These are phyloP conservation scores for Tausonia pullulans DNA, from an alignment of 1,284 basidiomycete species.

Conservation along the genomic window DNA sequence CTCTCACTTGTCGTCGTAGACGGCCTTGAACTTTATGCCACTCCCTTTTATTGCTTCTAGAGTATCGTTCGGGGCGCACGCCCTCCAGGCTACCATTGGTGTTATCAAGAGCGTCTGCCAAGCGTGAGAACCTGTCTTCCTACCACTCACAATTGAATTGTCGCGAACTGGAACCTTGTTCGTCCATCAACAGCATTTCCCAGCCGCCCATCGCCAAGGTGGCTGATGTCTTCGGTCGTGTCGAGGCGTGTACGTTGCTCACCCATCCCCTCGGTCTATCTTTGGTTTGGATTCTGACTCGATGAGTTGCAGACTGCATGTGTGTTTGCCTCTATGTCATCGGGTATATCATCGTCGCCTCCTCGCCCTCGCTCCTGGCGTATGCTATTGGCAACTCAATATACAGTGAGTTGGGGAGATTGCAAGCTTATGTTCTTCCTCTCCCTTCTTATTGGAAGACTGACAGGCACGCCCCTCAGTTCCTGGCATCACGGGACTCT, in stretches of 20 bases:
- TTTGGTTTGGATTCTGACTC: too few relatives aligned
- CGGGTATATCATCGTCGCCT: constrained; percentile 30
- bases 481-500: too few relatives aligned
- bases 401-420: constrained; percentile 18
- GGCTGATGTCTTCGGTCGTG: constrained; percentile 29
- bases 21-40: too few relatives aligned
- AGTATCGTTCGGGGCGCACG: constrained; percentile 26
- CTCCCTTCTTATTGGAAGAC: too few relatives aligned
- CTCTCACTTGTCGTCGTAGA: too few relatives aligned
- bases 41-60: constrained; percentile 23
- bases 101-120: constrained; percentile 30
- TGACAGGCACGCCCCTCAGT: too few relatives aligned
- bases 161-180: too few relatives aligned
- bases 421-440: constrained; percentile 1
- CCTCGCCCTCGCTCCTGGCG: constrained; percentile 21
- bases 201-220: constrained; percentile 34
- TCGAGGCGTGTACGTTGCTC: constrained; percentile 22
- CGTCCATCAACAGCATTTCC: constrained; percentile 21
- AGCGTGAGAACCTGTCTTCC: not conserved
- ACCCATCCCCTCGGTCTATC: too few relatives aligned
- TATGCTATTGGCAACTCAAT: constrained; percentile 28
- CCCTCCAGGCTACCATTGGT: constrained; percentile 28
- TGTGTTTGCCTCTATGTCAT: too few relatives aligned
- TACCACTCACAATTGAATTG: too few relatives aligned
- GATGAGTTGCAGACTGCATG: too few relatives aligned